These are phyloP conservation scores for Coix lacrymajobi DNA, from an alignment of 176 grass and related monocot species.

Conservation along the genomic window DNA sequence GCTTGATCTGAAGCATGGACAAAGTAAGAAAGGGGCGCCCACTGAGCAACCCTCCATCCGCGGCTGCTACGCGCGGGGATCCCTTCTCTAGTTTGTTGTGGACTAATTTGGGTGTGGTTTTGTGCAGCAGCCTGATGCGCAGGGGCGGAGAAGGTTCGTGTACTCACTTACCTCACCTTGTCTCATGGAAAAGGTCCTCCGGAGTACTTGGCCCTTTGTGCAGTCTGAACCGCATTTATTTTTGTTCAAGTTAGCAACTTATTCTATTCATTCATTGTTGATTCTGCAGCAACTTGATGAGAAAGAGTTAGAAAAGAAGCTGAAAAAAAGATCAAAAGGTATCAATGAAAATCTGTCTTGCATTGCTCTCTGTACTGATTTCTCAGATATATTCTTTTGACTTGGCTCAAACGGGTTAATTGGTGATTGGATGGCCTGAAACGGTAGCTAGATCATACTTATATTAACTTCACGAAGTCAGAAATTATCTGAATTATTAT, in stretches of 20 bases:
- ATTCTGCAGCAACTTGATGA: conserved; percentile 41
- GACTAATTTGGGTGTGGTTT: background rate
- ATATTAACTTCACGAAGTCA: background rate
- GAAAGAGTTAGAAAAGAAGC: conserved; percentile 59
- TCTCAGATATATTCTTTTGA: background rate
- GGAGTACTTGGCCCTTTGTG: background rate
- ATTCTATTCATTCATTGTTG: background rate
- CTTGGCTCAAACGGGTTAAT: background rate
- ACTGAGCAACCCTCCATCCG: background rate
- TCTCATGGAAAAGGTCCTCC: background rate
- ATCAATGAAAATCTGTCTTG: background rate
- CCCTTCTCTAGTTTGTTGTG: background rate
- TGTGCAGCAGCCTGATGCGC: background rate
- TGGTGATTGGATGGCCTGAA: background rate
- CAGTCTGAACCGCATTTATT: background rate
- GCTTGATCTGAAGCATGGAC: background rate
- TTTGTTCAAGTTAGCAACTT: background rate
- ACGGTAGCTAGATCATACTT: background rate
- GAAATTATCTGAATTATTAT: background rate
- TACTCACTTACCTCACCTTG: no score
- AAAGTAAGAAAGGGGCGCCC: background rate
- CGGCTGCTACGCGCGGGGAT: background rate
- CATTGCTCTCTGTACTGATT: background rate
- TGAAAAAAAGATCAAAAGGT: conserved; percentile 84
- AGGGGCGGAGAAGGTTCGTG: conserved; percentile 7